phyloP scores from a whole-genome alignment of 2,329 filamentous ascomycete genomes.

The Penicillium sp. region DNA sequence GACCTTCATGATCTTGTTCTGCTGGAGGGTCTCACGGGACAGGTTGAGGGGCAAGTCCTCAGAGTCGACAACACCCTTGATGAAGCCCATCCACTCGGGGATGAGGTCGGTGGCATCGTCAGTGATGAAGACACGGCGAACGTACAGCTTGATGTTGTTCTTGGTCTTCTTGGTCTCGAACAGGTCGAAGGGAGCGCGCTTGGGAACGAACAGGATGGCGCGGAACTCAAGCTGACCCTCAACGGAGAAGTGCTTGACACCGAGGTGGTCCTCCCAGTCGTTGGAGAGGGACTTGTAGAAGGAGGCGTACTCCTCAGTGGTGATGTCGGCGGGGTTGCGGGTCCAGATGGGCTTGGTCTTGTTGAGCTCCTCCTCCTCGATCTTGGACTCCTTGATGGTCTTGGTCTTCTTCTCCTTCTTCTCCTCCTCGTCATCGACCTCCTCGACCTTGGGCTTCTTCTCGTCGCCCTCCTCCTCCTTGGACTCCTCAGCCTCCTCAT shows the following conservation, averaged over 20 bases:
- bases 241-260: conserved; percentile 99
- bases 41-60: conserved; percentile 99
- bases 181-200: conserved; percentile 98
- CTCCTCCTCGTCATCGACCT: conserved; percentile 80
- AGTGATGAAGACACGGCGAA: conserved; percentile 99
- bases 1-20: conserved; percentile 99
- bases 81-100: conserved; percentile 97
- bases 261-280: conserved; percentile 99
- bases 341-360: conserved; percentile 99
- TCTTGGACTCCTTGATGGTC: conserved; percentile 98
- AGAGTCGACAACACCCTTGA: conserved; percentile 99
- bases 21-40: conserved; percentile 99
- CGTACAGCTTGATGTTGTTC: conserved; percentile 99
- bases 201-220: conserved; percentile 98
- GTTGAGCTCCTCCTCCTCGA: conserved; percentile 99
- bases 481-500: conserved; percentile 82
- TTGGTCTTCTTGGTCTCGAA: conserved; percentile 99
- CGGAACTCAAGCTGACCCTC: conserved; percentile 99
- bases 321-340: conserved; percentile 94
- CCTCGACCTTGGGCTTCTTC: conserved; percentile 95
- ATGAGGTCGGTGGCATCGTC: conserved; percentile 99
- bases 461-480: conserved; percentile 76
- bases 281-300: conserved; percentile 99
- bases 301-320: conserved; percentile 91
- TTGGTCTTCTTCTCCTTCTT: conserved; percentile 96